phyloP scores from a whole-genome alignment of 768 basidiomycete genomes.

The Amanita thiersii region DNA sequence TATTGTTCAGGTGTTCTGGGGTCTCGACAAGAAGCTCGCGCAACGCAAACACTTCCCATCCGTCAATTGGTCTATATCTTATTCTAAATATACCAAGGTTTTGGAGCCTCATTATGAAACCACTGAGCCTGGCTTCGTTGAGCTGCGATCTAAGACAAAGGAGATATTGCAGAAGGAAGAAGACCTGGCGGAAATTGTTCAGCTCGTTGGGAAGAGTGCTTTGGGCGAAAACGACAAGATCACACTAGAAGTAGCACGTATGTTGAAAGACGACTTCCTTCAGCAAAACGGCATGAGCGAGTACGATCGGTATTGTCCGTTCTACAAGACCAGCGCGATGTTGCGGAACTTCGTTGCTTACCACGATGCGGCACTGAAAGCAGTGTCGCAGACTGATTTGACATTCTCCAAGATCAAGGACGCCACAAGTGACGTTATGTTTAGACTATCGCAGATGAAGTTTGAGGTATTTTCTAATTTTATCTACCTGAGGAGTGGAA shows the following conservation, averaged over 20 bases:
- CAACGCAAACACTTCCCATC: slow-evolving; percentile 99
- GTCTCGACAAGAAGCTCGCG: slow-evolving; percentile 97
- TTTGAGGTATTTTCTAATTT: slow-evolving; percentile 61
- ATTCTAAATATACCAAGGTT: slow-evolving; percentile 96
- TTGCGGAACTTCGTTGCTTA: slow-evolving; percentile 89
- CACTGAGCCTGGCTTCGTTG: slow-evolving; percentile 90
- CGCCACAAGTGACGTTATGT: slow-evolving; percentile 79
- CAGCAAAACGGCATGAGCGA: slow-evolving; percentile 99
- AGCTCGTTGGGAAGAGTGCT: slow-evolving; percentile 98
- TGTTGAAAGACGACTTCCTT: slow-evolving; percentile 96
- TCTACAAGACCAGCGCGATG: slow-evolving; percentile 99
- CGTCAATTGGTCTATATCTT: slow-evolving; percentile 99
- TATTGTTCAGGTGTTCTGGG: slow-evolving; percentile 99
- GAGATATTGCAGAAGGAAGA: slow-evolving; percentile 99
- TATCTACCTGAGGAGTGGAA: neutral
- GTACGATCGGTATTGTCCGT: slow-evolving; percentile 95
- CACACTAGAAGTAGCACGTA: slow-evolving; percentile 91
- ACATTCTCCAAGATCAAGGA: slow-evolving; percentile 88
- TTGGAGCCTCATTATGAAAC: slow-evolving; percentile 89
- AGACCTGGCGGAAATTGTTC: slow-evolving; percentile 97
- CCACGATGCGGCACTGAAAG: slow-evolving; percentile 84
- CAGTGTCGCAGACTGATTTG: slow-evolving; percentile 74
- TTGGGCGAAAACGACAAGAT: slow-evolving; percentile 97
- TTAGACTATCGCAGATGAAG: slow-evolving; percentile 98
- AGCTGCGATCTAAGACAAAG: slow-evolving; percentile 85